phyloP scores from a whole-genome alignment of 106 monocot genomes.

The Acorus calamus region DNA sequence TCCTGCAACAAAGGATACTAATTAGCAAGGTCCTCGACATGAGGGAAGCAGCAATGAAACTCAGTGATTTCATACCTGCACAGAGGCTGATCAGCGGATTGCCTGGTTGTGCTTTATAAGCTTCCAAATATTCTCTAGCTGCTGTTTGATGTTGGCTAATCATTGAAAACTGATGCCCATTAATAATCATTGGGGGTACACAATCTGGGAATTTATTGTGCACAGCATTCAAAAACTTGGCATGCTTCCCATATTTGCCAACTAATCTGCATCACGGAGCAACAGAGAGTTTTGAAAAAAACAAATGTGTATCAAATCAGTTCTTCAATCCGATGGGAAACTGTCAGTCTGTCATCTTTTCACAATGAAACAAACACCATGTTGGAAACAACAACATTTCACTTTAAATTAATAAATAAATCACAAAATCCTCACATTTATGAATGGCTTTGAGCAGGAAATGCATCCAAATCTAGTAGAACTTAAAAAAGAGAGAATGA shows the following conservation, averaged over 20 bases:
- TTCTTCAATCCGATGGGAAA: not conserved
- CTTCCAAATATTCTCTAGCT: constrained; percentile 72
- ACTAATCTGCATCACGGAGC: constrained; percentile 37
- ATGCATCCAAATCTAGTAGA: too few relatives aligned
- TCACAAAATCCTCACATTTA: too few relatives aligned
- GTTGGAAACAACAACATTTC: too few relatives aligned
- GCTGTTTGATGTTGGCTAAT: constrained; percentile 83
- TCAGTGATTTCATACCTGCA: constrained; percentile 40
- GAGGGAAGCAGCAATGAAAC: not conserved
- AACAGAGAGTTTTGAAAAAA: not conserved
- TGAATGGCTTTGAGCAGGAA: too few relatives aligned
- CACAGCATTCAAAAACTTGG: constrained; percentile 51
- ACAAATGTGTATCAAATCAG: constrained; percentile 1
- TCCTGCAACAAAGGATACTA: constrained; percentile 33
- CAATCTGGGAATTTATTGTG: constrained; percentile 29
- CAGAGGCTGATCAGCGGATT: constrained; percentile 83
- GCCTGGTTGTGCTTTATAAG: constrained; percentile 78
- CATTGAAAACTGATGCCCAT: constrained; percentile 73
- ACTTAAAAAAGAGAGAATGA: too few relatives aligned
- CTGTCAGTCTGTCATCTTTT: not conserved
- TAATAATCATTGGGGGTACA: constrained; percentile 63
- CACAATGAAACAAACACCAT: not conserved
- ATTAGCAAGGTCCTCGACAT: not conserved
- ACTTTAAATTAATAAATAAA: too few relatives aligned
- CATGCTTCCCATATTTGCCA: constrained; percentile 42